A percentile compares a stretch with the other conserved stretches of the same genome.
Evolutionary conservation across 345 rosid genomes (phyloP).

Genomic region (Populus davidiana): DNA sequence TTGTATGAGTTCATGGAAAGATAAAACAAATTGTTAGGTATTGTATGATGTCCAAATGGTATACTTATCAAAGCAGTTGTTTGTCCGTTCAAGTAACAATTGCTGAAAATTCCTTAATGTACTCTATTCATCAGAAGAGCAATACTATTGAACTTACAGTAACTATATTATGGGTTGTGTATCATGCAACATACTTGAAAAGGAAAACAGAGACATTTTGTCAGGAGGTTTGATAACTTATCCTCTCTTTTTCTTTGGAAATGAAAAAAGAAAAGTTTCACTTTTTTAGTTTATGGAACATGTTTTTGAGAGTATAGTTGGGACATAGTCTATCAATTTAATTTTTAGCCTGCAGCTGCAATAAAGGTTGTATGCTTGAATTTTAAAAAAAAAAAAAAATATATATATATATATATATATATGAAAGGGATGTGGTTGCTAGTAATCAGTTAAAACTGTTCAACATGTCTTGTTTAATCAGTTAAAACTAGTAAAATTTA

Average conservation of each 20-base stretch:
- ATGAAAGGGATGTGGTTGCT: not conserved
- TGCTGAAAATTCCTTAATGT: not conserved
- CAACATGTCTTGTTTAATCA: not conserved
- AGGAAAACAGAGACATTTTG: not conserved
- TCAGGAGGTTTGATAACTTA: not conserved
- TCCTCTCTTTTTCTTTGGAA: not conserved
- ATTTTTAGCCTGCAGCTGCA: not conserved
- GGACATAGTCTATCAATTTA: not conserved
- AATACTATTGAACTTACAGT: not conserved
- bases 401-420: not conserved
- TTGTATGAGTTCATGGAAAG: not conserved
- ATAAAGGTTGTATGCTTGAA: not conserved
- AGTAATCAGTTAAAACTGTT: too few species aligned
- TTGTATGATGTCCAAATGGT: not conserved
- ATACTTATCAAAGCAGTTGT: not conserved
- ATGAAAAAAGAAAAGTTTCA: not conserved
- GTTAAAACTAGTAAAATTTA: too few species aligned
- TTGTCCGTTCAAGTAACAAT: not conserved
- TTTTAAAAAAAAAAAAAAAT: fast-evolving
- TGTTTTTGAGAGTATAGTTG: not conserved
- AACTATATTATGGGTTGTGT: not conserved
- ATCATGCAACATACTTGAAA: not conserved
- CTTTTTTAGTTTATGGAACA: not conserved
- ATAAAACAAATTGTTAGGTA: not conserved
- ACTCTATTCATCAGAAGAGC: not conserved